Percentiles rank a stretch among this genome's conserved stretches.
phyloP scores from a whole-genome alignment of 2,329 filamentous ascomycete species.

The Cordyceps farinosa region DNA sequence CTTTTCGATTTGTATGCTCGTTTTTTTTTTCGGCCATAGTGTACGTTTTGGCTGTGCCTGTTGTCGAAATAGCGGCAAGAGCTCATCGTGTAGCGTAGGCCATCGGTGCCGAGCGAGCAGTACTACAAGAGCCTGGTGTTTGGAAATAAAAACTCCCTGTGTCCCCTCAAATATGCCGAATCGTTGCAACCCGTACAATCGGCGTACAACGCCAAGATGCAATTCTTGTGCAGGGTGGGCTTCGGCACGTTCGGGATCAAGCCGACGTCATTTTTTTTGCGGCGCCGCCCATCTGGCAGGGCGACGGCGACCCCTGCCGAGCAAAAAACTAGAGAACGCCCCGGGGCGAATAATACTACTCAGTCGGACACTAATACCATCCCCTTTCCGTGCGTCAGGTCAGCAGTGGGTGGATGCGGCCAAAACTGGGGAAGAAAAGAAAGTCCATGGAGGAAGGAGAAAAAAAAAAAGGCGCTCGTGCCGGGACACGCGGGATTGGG shows the following conservation, averaged over 20 bases:
- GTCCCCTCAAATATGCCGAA: background rate
- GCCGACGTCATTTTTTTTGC: background rate
- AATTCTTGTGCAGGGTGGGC: background rate
- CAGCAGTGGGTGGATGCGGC: background rate
- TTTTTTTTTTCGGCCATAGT: no score
- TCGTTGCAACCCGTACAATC: background rate
- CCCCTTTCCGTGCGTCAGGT: background rate
- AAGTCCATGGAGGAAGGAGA: background rate
- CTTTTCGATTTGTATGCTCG: no score
- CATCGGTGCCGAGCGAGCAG: no score
- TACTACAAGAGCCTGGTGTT: no score
- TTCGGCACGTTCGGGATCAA: background rate
- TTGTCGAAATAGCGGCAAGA: no score
- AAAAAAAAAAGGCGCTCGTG: background rate
- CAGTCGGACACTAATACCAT: background rate
- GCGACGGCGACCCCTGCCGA: background rate
- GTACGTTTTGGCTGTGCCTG: no score
- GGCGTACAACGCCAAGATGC: background rate
- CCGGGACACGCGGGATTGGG: constrained; percentile 5
- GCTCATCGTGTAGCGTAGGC: no score
- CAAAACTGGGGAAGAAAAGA: background rate
- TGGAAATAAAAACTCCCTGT: no score
- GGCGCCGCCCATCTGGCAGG: background rate
- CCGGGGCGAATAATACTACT: background rate
- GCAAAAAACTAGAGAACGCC: background rate